These are phyloP conservation scores for Candida anglica DNA, from an alignment of 805 yeast species.

Conservation along the genomic window DNA sequence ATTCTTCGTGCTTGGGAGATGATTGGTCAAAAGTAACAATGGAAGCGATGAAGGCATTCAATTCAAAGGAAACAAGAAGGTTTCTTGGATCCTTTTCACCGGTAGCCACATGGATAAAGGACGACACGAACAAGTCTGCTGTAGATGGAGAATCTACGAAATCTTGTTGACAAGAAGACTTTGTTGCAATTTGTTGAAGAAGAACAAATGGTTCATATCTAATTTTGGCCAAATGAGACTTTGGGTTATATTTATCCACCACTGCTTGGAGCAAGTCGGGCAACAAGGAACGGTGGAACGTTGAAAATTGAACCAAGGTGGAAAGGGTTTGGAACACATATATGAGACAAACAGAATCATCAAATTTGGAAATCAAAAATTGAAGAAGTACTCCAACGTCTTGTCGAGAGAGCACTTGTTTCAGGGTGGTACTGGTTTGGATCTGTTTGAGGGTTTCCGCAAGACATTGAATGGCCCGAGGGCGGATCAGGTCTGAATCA, in stretches of 20 bases:
- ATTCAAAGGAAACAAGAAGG: constrained; percentile 61
- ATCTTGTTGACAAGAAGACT: no score
- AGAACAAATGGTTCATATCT: constrained; percentile 56
- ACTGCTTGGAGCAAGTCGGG: constrained; percentile 32
- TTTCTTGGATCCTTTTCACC: constrained; percentile 97
- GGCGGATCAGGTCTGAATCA: constrained; percentile 49
- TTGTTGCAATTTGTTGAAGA: constrained; percentile 16
- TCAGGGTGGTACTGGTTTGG: constrained; percentile 15
- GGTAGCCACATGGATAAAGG: constrained; percentile 65
- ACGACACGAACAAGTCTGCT: constrained; percentile 43
- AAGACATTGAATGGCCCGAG: constrained; percentile 42
- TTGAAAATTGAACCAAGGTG: constrained; percentile 50
- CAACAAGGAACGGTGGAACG: constrained; percentile 30
- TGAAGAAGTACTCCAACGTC: constrained; percentile 48
- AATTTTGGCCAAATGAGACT: constrained; percentile 54
- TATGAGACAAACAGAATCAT: constrained; percentile 53
- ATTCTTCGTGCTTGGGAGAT: constrained; percentile 32
- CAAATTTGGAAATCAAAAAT: constrained; percentile 64
- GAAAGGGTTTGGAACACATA: constrained; percentile 48
- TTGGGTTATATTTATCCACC: constrained; percentile 46
- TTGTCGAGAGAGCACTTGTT: constrained; percentile 25
- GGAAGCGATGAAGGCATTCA: constrained; percentile 46
- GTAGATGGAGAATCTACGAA: constrained; percentile 5
- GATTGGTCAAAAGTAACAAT: constrained; percentile 25
- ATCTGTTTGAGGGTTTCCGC: constrained; percentile 28